phyloP scores from a whole-genome alignment of 495 filamentous ascomycete species.

The Aspergillus sclerotioniger region DNA sequence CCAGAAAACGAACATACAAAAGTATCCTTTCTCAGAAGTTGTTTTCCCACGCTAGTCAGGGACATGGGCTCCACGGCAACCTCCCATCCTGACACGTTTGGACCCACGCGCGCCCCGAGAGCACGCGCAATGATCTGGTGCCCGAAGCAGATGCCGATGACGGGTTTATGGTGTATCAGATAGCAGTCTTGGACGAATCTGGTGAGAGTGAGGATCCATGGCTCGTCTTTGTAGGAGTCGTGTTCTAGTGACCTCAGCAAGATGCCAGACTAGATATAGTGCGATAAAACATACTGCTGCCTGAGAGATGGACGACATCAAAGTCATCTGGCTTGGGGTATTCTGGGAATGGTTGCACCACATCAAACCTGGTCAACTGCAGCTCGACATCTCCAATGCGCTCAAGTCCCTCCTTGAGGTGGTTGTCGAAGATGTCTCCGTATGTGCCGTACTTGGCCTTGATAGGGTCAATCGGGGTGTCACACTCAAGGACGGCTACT shows the following conservation, averaged over 20 bases:
- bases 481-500: constrained; percentile 78
- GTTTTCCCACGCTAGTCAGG: constrained; percentile 63
- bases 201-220: constrained; percentile 71
- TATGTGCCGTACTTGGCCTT: constrained; percentile 64
- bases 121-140: constrained; percentile 86
- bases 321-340: constrained; percentile 66
- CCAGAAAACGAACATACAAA: constrained; percentile 49
- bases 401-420: constrained; percentile 53
- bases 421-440: constrained; percentile 64
- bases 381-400: constrained; percentile 37
- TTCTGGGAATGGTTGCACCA: constrained; percentile 47
- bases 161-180: constrained; percentile 41
- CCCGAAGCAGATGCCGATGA: constrained; percentile 87
- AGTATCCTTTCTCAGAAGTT: constrained; percentile 63
- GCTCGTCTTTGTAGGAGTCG: constrained; percentile 59
- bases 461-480: constrained; percentile 59
- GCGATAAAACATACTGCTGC: constrained; percentile 50
- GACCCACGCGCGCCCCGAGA: constrained; percentile 61
- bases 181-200: constrained; percentile 52
- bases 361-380: constrained; percentile 59
- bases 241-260: constrained; percentile 33
- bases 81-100: constrained; percentile 73
- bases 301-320: constrained; percentile 75
- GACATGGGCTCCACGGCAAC: constrained; percentile 62
- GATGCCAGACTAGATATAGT: too few relatives aligned